phyloP scores from a whole-genome alignment of 352 stramenopile species.

The Globisporangium barbulae region DNA sequence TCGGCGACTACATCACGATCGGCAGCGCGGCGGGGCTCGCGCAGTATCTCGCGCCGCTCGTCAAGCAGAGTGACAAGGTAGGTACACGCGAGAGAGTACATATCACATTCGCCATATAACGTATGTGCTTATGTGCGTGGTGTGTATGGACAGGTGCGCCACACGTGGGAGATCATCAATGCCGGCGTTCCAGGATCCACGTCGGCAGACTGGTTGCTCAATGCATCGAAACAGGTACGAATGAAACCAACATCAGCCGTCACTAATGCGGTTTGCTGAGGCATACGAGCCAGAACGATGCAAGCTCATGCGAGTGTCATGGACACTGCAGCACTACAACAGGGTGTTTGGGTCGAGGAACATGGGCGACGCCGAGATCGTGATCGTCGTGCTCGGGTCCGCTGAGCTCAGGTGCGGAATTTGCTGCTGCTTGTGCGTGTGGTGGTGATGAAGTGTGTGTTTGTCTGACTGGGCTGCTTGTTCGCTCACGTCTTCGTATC shows the following conservation, averaged over 20 bases:
- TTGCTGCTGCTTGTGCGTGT: background rate
- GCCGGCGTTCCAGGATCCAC: slow-evolving; percentile 57
- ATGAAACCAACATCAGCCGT: background rate
- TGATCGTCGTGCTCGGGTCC: slow-evolving; percentile 78
- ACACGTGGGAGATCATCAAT: slow-evolving; percentile 82
- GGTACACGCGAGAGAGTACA: background rate
- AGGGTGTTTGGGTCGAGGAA: slow-evolving; percentile 55
- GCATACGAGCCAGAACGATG: background rate
- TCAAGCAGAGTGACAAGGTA: slow-evolving; percentile 61
- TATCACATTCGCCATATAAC: background rate
- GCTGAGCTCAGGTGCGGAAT: slow-evolving; percentile 45
- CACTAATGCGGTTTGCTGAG: background rate
- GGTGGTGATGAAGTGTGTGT: background rate
- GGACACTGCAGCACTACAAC: slow-evolving; percentile 50
- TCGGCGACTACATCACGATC: slow-evolving; percentile 77
- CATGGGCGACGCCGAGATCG: slow-evolving; percentile 68
- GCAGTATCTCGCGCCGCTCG: slow-evolving; percentile 46
- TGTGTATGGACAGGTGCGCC: slow-evolving; percentile 45
- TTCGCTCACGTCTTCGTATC: background rate
- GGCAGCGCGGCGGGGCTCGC: slow-evolving; percentile 43
- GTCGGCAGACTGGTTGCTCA: slow-evolving; percentile 65
- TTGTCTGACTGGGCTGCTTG: background rate
- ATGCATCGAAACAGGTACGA: slow-evolving; percentile 52
- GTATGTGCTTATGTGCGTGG: background rate
- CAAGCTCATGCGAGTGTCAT: background rate